phyloP scores from a whole-genome alignment of 1,284 basidiomycete genomes.

The Ustilago xerochloae region DNA sequence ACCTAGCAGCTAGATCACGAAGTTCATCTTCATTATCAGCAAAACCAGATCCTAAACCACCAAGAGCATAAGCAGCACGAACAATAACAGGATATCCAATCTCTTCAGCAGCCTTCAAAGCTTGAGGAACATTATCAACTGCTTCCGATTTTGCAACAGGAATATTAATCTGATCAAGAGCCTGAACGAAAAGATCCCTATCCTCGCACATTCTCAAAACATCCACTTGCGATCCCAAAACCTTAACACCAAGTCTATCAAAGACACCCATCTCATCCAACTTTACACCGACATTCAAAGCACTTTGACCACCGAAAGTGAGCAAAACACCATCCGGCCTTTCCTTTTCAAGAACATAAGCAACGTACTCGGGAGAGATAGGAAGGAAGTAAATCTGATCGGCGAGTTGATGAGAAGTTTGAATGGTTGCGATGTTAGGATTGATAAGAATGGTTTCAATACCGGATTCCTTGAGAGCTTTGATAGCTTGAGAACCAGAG shows the following conservation, averaged over 20 bases:
- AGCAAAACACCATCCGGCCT: slow-evolving; percentile 95
- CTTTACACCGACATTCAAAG: slow-evolving; percentile 96
- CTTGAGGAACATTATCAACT: slow-evolving; percentile 93
- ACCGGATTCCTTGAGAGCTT: slow-evolving; percentile 94
- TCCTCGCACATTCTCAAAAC: slow-evolving; percentile 83
- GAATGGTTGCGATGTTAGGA: slow-evolving; percentile 68
- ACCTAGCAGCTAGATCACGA: slow-evolving; percentile 90
- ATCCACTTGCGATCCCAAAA: slow-evolving; percentile 91
- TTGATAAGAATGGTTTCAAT: slow-evolving; percentile 85
- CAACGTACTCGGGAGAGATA: slow-evolving; percentile 96
- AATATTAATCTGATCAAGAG: slow-evolving; percentile 97
- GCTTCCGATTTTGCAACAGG: slow-evolving; percentile 97
- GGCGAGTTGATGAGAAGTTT: slow-evolving; percentile 87
- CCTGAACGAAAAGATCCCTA: slow-evolving; percentile 95
- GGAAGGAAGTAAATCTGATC: slow-evolving; percentile 98
- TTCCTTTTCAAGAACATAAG: slow-evolving; percentile 98
- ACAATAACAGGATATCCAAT: slow-evolving; percentile 99
- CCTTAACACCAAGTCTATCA: slow-evolving; percentile 91
- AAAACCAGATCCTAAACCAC: slow-evolving; percentile 98
- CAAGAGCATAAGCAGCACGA: slow-evolving; percentile 96
- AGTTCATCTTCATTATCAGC: slow-evolving; percentile 95
- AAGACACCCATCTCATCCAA: slow-evolving; percentile 97
- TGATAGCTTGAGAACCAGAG: slow-evolving; percentile 97
- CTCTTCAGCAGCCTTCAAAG: slow-evolving; percentile 85
- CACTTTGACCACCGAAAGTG: slow-evolving; percentile 98